Conservation (phyloP, 2,329 filamentous ascomycete species). For the Penicillium brevicompactum region DNA sequence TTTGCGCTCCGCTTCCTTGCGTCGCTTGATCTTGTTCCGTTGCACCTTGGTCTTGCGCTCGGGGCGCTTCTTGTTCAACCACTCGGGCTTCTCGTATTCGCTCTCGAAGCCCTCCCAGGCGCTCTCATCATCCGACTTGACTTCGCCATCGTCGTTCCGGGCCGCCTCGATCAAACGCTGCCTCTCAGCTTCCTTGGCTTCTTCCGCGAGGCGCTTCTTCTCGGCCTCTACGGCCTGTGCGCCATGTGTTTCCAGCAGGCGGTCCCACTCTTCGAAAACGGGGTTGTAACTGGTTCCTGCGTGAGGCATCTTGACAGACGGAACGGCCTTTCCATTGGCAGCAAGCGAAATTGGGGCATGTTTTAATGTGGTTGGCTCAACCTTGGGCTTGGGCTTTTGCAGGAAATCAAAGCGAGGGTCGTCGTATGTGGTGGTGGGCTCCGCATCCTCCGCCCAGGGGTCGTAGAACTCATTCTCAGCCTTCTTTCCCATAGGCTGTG, state of each 20-base stretch:
- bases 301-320: constrained; percentile 75
- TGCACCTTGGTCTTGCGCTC: constrained; percentile 84
- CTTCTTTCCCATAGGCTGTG: constrained; percentile 50
- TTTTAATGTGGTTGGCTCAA: constrained; percentile 74
- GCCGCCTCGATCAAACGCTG: constrained; percentile 72
- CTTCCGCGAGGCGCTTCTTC: constrained; percentile 68
- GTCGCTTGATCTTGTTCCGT: constrained; percentile 82
- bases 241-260: constrained; percentile 72
- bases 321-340: constrained; percentile 77
- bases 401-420: constrained; percentile 66
- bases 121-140: constrained; percentile 81
- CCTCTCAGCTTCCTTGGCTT: constrained; percentile 67
- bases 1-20: constrained; percentile 81
- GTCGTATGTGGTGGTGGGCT: constrained; percentile 43
- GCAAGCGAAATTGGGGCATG: constrained; percentile 77
- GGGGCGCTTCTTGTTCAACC: constrained; percentile 71
- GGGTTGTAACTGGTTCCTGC: constrained; percentile 94
- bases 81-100: constrained; percentile 68
- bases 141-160: constrained; percentile 72
- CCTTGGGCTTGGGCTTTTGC: constrained; percentile 64
- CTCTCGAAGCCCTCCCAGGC: constrained; percentile 91
- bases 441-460: constrained; percentile 67
- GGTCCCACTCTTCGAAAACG: constrained; percentile 80
- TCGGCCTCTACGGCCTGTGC: constrained; percentile 79
- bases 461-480: constrained; percentile 68